Percentiles rank a stretch among this genome's conserved stretches.
These are phyloP conservation scores for Clathrospora elynae DNA, from an alignment of 2,329 filamentous ascomycete species.

Conservation along the genomic window DNA sequence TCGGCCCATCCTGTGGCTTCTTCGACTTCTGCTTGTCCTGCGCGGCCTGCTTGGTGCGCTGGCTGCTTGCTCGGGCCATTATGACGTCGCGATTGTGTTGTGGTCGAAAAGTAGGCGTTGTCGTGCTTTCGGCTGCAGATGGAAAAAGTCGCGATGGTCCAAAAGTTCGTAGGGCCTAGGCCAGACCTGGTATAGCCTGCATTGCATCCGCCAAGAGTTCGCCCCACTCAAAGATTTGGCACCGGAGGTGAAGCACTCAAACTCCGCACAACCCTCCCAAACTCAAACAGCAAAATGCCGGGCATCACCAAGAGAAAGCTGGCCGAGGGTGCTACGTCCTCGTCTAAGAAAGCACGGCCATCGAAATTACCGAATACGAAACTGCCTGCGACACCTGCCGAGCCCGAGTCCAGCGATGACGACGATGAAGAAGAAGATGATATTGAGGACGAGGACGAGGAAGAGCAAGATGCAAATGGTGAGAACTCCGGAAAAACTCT, in stretches of 20 bases:
- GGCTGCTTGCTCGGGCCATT: conserved; percentile 42
- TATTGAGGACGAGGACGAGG: conserved; percentile 8
- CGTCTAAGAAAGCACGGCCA: conserved; percentile 22
- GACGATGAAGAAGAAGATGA: conserved; percentile 28
- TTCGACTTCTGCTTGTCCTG: conserved; percentile 50
- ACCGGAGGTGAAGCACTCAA: too few species aligned
- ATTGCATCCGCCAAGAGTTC: too few species aligned
- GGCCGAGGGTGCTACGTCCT: conserved; percentile 17
- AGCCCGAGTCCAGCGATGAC: conserved; percentile 35
- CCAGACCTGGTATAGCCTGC: too few species aligned
- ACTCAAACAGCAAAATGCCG: conserved; percentile 41
- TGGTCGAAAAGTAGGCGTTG: conserved; percentile 3
- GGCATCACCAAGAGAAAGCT: conserved; percentile 53
- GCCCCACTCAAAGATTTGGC: too few species aligned
- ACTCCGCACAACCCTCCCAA: conserved; percentile 8
- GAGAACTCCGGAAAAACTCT: background rate
- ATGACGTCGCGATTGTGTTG: conserved; percentile 11
- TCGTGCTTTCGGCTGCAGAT: conserved; percentile 4
- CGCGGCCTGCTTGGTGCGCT: conserved; percentile 43
- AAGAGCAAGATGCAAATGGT: conserved; percentile 13
- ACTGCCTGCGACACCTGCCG: conserved; percentile 20
- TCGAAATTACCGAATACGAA: conserved; percentile 25
- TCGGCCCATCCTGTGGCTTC: conserved; percentile 72
- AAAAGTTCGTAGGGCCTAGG: too few species aligned
- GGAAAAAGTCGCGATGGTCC: too few species aligned